These are phyloP conservation scores for Hemileccinum impolitum DNA, from an alignment of 768 basidiomycete genomes.

Conservation along the genomic window DNA sequence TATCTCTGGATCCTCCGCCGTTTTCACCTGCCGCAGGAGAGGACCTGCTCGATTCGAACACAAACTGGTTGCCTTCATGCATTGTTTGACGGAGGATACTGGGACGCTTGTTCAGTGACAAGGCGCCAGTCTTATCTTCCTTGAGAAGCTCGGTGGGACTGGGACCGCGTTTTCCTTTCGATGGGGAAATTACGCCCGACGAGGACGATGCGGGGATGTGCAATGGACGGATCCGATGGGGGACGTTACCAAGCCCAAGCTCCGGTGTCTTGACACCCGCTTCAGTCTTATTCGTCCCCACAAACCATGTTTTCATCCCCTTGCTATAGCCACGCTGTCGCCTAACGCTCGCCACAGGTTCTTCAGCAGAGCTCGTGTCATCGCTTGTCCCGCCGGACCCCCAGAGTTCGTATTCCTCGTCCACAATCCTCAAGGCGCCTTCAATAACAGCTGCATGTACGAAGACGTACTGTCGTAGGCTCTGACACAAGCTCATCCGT, in stretches of 20 bases:
- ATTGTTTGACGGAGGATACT: constrained; percentile 52
- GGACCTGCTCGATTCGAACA: constrained; percentile 12
- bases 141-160: constrained; percentile 69
- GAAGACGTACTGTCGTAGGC: constrained; percentile 90
- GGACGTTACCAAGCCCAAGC: neutral
- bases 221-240: constrained; percentile 7
- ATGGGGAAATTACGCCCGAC: constrained; percentile 28
- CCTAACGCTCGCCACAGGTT: constrained; percentile 3
- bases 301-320: constrained; percentile 7
- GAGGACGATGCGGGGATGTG: constrained; percentile 13
- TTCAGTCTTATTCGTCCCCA: too few species aligned
- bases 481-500: constrained; percentile 95
- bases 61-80: constrained; percentile 6
- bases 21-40: constrained; percentile 9
- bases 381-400: constrained; percentile 21
- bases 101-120: constrained; percentile 60
- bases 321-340: constrained; percentile 18
- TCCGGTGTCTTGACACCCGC: neutral
- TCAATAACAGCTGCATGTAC: constrained; percentile 84
- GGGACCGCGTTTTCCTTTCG: constrained; percentile 60
- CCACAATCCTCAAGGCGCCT: constrained; percentile 72
- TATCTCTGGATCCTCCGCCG: constrained; percentile 5
- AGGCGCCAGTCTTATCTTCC: constrained; percentile 56
- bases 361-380: constrained; percentile 18
- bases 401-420: constrained; percentile 57